Conservation (phyloP, 23 red algal genomes). For the Chondrus crispus region DNA sequence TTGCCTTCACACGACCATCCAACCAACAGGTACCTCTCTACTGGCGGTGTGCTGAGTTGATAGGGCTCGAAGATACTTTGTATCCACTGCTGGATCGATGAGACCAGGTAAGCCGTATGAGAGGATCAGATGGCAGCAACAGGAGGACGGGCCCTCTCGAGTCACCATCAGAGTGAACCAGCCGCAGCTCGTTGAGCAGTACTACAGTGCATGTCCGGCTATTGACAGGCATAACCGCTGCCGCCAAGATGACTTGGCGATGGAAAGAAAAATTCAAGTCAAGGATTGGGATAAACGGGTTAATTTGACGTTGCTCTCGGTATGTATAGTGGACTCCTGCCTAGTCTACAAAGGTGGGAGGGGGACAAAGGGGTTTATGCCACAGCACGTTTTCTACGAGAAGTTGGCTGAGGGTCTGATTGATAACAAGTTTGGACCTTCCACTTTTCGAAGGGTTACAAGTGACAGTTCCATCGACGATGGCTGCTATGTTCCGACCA, state of each 20-base stretch:
- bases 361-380: neutral
- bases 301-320: neutral
- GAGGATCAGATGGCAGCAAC: neutral
- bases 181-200: neutral
- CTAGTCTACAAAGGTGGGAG: neutral
- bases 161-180: neutral
- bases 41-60: conserved; percentile 25
- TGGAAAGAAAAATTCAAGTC: neutral
- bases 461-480: too few relatives aligned
- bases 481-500: too few relatives aligned
- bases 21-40: too few relatives aligned
- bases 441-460: too few relatives aligned
- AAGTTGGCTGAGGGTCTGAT: neutral
- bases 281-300: conserved; percentile 3
- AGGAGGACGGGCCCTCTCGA: neutral
- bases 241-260: neutral
- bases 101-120: neutral
- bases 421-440: conserved; percentile 7
- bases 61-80: neutral
- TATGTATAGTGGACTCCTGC: conserved; percentile 28
- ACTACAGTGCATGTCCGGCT: neutral
- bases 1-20: too few relatives aligned
- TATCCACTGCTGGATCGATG: neutral
- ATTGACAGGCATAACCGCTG: conserved; percentile 33
- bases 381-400: conserved; percentile 6